Evolutionary conservation across 306 rosid species (phyloP), one percentile per base, ranked within the genome.

Genomic region (Prunus padus): DNA sequence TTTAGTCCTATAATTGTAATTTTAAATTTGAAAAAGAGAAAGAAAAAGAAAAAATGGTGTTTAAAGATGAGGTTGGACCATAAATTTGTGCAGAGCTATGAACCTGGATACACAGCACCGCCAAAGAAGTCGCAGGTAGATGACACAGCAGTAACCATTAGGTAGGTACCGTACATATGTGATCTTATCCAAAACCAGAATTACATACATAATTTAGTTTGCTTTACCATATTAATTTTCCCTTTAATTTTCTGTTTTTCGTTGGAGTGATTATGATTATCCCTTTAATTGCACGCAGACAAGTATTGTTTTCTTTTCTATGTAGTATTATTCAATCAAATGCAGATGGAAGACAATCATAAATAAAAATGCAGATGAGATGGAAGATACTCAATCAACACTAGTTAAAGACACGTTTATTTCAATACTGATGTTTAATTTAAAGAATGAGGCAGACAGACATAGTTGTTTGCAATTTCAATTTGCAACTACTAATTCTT

Each of bases 21-120:
- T 37, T 37, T 6, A 37, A 6, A 37, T 6, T 37, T 37, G 42
- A 37, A 37, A 37, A 37, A 37, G 42, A 37, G 42, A 37, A 37
- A 37, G 6, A 37, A 33, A 4, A n/a, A 49, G 16, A 72, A 50
- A 10, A 22, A 22, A 2, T 14, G 31, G n/a, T 45, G 19, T 55
- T 59, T 56, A 2, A 4, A 3, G 23, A 20, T 56, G 62, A 56
- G 10, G 26, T n/a, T 54, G 4, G 26, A 54, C 26, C 60, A 20
- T 54, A 56, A 20, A 20, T 9, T 22, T 67, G 25, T 71, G 79
- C 96, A 95, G 99, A 84, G 87, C 80, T 96, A 89, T 61, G 92
- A 90, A 77, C 97, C 96, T 14, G 99, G 91, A 46, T 96, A 90
- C 60, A 85, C 91, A 31, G 85, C 85, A 67, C 83, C 83, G 64